These are phyloP conservation scores for Tolypocladium nubicola DNA, from an alignment of 2,329 filamentous ascomycete species.

Conservation along the genomic window DNA sequence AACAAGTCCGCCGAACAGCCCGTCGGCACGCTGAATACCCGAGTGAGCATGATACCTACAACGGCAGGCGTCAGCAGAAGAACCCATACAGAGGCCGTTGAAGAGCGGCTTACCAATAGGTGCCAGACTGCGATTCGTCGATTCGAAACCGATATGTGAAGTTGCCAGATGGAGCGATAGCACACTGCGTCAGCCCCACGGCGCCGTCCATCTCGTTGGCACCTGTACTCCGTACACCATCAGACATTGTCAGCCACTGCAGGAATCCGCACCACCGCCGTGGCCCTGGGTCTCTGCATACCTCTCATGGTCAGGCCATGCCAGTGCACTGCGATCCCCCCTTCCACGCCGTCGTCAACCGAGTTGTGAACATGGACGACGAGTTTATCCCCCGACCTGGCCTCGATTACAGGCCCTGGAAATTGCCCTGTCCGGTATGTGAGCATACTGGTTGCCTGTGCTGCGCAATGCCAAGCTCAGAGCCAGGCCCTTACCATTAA, in stretches of 20 bases:
- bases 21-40: conserved; percentile 29
- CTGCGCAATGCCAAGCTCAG: background rate
- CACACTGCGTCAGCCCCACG: conserved; percentile 48
- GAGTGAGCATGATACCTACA: conserved; percentile 52
- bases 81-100: conserved; percentile 16
- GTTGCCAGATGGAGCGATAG: conserved; percentile 41
- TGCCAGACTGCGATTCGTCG: conserved; percentile 38
- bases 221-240: conserved; percentile 18
- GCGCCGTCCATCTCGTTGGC: conserved; percentile 51
- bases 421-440: conserved; percentile 18
- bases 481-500: conserved; percentile 28
- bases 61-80: background rate
- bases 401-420: conserved; percentile 33
- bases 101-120: conserved; percentile 48
- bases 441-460: background rate
- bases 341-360: conserved; percentile 10
- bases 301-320: conserved; percentile 58
- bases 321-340: conserved; percentile 50
- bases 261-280: background rate
- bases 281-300: conserved; percentile 16
- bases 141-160: conserved; percentile 47
- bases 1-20: conserved; percentile 14
- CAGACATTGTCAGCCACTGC: background rate
- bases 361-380: conserved; percentile 28
- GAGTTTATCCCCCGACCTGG: conserved; percentile 30